Base-by-base conservation (phyloP, 768 basidiomycete genomes). In the Russula emetica region DNA sequence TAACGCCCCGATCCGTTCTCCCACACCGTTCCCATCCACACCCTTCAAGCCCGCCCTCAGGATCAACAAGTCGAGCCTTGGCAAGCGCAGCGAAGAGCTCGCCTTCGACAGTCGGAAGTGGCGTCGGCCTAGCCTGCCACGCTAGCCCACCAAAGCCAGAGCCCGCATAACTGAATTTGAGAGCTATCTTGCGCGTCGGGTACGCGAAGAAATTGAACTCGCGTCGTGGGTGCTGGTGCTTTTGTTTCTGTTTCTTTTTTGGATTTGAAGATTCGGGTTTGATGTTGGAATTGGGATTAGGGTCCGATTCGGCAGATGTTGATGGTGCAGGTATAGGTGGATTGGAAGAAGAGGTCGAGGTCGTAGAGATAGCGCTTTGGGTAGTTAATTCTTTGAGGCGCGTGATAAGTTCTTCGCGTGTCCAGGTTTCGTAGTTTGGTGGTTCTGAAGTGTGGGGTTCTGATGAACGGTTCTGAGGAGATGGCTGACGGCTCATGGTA, bases 11-110 rank as follows among this genome's bases (percentile, higher is more conserved):
- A 79, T 99, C 97, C 30, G 97, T 98, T 71, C 97, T 77, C 14
- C 97, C 96, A 74, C 97, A 98, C 68, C 84, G 82, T 71, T 90
- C 86, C 86, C 92, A 98, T 40, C 84, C 90, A 71, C 93, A 94
- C 0, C 91, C 95, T 18, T 94, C 88, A 60, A 89, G 77, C 5
- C 92, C 92, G 5, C 76, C 81, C 3, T 80, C 82, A 1, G 79
- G 79, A 70, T 96, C 91, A 13, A 98, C 83, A 50, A 99, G 77
- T 55, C 85, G 80, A 0, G 90, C 82, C 68, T 87, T 86, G 45
- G 83, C 86, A 61, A 98, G 77, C 0, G 93, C 93, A 38, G 83
- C 82, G 63, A 92, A 89, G 24, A 99, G 75, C 5, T 91, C 88
- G 18, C 83, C 87, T 73, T 99, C 97, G 9, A 99, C 97, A 0